Percentiles rank a stretch among this genome's conserved stretches.
Evolutionary conservation across 2,329 filamentous ascomycete species (phyloP).

Genomic region (Podosphaera xanthii): DNA sequence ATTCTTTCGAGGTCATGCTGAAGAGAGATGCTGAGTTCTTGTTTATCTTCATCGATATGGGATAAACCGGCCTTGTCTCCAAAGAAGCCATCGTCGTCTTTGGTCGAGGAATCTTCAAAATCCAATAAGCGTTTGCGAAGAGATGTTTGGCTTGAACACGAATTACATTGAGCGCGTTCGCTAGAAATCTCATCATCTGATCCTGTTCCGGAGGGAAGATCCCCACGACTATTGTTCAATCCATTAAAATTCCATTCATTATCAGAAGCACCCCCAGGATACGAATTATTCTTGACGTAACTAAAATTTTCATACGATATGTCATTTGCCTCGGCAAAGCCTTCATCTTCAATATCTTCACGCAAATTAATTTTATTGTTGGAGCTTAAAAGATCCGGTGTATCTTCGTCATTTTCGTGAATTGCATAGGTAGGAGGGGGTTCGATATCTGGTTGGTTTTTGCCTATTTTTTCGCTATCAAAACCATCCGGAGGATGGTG

Average conservation of each 20-base stretch:
- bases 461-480: slow-evolving; percentile 13
- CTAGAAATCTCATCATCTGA: slow-evolving; percentile 11
- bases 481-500: slow-evolving; percentile 35
- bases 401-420: slow-evolving; percentile 9
- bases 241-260: slow-evolving; percentile 2
- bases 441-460: slow-evolving; percentile 12
- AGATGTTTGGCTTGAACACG: slow-evolving; percentile 10
- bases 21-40: slow-evolving; percentile 6
- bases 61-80: slow-evolving; percentile 11
- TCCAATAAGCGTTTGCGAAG: slow-evolving; percentile 9
- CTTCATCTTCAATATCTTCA: slow-evolving; percentile 13
- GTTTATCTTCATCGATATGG: slow-evolving; percentile 10
- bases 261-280: slow-evolving; percentile 1
- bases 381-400: slow-evolving; percentile 3
- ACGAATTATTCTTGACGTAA: slow-evolving; percentile 3
- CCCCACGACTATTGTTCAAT: slow-evolving; percentile 6
- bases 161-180: slow-evolving; percentile 14
- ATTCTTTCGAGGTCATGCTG: slow-evolving; percentile 6
- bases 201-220: slow-evolving; percentile 10
- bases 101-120: slow-evolving; percentile 9
- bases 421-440: slow-evolving; percentile 10
- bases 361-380: slow-evolving; percentile 8
- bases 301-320: background rate
- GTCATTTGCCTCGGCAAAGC: background rate
- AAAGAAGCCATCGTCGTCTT: slow-evolving; percentile 7